Evolutionary conservation across 805 yeast genomes (phyloP).

Genomic region (Myxozyma udenii): DNA sequence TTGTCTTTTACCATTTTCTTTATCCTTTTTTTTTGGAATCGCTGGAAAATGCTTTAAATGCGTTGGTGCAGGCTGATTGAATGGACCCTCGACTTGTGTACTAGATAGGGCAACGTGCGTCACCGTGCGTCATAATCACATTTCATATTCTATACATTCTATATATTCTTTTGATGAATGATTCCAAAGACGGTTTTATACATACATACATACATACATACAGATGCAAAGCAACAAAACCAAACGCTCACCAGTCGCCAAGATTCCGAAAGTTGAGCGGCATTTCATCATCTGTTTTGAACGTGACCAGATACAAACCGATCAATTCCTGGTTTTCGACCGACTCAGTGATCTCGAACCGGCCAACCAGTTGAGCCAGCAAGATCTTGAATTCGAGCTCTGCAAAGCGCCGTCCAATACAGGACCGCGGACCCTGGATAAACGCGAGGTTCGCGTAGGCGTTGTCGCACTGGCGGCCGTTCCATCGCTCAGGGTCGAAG

Average conservation of each 20-base stretch:
- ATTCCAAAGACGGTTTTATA: too few relatives aligned
- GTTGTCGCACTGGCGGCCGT: slow-evolving; percentile 15
- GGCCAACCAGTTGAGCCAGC: slow-evolving; percentile 12
- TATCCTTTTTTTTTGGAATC: too few relatives aligned
- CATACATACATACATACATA: too few relatives aligned
- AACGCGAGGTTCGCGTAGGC: slow-evolving; percentile 20
- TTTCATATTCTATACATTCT: too few relatives aligned
- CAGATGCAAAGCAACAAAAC: too few relatives aligned
- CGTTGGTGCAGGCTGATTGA: too few relatives aligned
- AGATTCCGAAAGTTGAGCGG: slow-evolving; percentile 15
- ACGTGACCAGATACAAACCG: slow-evolving; percentile 11
- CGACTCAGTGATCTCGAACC: slow-evolving; percentile 11
- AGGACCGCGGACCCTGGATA: slow-evolving; percentile 16
- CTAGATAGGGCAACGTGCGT: too few relatives aligned
- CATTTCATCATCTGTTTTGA: slow-evolving; percentile 16
- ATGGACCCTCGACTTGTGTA: too few relatives aligned
- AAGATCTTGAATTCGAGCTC: slow-evolving; percentile 19
- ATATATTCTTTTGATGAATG: too few relatives aligned
- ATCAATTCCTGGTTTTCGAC: slow-evolving; percentile 9
- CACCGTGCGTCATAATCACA: too few relatives aligned
- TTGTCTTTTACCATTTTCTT: too few relatives aligned
- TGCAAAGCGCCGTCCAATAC: slow-evolving; percentile 23
- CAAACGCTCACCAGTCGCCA: slow-evolving; percentile 20
- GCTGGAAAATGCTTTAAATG: too few relatives aligned
- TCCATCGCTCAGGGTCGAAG: slow-evolving; percentile 26